Conservation (phyloP, 805 yeast species). For the Nakazawaea peltata region DNA sequence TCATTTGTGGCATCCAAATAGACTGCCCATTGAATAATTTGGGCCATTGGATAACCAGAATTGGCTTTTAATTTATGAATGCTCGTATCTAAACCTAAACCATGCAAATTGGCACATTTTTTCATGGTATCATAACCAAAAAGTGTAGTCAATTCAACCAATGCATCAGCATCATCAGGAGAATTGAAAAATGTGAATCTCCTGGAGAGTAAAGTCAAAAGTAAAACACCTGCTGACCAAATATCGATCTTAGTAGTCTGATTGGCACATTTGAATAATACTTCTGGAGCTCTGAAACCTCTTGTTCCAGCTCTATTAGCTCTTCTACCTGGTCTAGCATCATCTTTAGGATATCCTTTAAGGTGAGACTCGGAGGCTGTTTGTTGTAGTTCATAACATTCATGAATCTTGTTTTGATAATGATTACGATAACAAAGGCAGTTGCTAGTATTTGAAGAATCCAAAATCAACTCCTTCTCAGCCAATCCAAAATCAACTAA, state of each 20-base stretch:
- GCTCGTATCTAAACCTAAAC: constrained; percentile 72
- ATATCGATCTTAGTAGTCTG: constrained; percentile 79
- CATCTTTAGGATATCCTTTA: constrained; percentile 80
- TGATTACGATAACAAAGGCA: constrained; percentile 47
- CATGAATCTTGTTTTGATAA: constrained; percentile 14
- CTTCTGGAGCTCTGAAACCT: constrained; percentile 94
- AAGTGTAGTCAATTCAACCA: constrained; percentile 73
- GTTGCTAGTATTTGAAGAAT: constrained; percentile 19
- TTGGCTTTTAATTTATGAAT: constrained; percentile 41
- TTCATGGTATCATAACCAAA: constrained; percentile 72
- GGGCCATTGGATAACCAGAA: constrained; percentile 27
- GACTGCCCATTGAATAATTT: constrained; percentile 36
- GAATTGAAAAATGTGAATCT: constrained; percentile 93
- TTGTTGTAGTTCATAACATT: constrained; percentile 23
- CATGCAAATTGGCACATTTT: constrained; percentile 78
- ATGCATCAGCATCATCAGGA: constrained; percentile 86
- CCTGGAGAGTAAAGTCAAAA: constrained; percentile 67
- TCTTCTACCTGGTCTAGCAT: constrained; percentile 78
- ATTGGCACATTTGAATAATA: constrained; percentile 74
- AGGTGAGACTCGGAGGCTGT: constrained; percentile 28
- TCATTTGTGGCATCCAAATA: constrained; percentile 42
- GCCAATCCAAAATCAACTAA: constrained; percentile 92
- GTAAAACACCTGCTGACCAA: constrained; percentile 90
- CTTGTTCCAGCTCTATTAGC: constrained; percentile 97
- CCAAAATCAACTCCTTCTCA: constrained; percentile 38